phyloP scores from a whole-genome alignment of 1,284 basidiomycete genomes.

The Ceratobasidium sp. region DNA sequence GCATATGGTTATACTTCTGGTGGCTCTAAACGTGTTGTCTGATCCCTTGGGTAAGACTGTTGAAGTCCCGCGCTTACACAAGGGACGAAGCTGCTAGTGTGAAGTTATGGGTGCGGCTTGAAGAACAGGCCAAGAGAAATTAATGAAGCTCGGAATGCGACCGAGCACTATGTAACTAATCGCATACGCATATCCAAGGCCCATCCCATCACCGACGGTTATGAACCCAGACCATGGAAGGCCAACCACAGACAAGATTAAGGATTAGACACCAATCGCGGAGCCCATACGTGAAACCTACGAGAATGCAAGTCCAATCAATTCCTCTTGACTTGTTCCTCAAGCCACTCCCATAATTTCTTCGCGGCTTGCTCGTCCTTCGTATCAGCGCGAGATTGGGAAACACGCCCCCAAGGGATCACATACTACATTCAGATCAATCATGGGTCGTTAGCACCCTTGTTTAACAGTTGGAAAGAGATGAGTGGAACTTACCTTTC shows the following conservation, averaged over 20 bases:
- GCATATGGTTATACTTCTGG: background rate
- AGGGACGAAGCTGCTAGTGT: slow-evolving; percentile 52
- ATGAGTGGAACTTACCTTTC: slow-evolving; percentile 23
- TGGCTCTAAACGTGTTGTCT: slow-evolving; percentile 8
- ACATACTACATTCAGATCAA: slow-evolving; percentile 15
- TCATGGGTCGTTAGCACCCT: background rate
- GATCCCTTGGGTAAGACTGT: slow-evolving; percentile 33
- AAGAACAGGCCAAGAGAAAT: background rate
- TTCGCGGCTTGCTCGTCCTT: slow-evolving; percentile 52
- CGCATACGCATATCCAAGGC: too few species aligned
- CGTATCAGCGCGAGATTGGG: slow-evolving; percentile 43
- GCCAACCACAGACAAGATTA: too few species aligned
- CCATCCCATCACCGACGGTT: too few species aligned
- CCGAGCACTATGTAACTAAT: too few species aligned
- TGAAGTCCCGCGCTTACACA: slow-evolving; percentile 42
- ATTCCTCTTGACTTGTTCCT: slow-evolving; percentile 1
- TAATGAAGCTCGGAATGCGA: too few species aligned
- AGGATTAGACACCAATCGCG: too few species aligned
- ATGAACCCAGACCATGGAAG: too few species aligned
- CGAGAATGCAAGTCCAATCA: background rate
- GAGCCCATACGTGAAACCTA: too few species aligned
- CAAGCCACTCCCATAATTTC: slow-evolving; percentile 56
- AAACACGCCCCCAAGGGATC: slow-evolving; percentile 34
- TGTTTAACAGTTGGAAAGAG: background rate
- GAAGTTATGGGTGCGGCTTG: slow-evolving; percentile 56